Evolutionary conservation across 2,329 filamentous ascomycete genomes (phyloP), one percentile per base, ranked within the genome.

Genomic region (Scedosporium minutisporum): DNA sequence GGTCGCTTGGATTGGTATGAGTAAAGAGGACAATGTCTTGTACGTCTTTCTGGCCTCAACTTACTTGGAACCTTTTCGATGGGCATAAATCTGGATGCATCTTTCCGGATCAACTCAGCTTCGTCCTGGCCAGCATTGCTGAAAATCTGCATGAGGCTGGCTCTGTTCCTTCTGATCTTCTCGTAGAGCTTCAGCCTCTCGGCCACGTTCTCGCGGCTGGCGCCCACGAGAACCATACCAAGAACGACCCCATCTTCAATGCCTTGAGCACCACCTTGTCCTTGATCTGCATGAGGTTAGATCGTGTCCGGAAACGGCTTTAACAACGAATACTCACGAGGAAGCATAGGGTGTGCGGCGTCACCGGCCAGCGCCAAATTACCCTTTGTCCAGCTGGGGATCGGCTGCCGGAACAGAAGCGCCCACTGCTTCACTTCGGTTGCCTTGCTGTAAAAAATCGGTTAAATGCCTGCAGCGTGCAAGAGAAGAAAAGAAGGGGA

Each of bases 81-180:
- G 10, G 33, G 33, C 33, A 38, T 38, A 14, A 38, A 38, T 38
- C 33, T 38, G 6, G 33, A 38, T 38, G 33, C 33, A 4, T 38
- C 33, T 2, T 69, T 63, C 6, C 67, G 64, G 2, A 74, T 70
- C 21, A 69, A 66, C 33, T 68, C 63, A 0, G 68, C 57, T 57
- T 74, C 67, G 46, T 74, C 73, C 23, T 70, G 68, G 3, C 73
- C 75, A 0, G 73, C 71, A 57, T 76, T 75, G 51, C 71, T 74
- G 58, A 78, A 69, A 51, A 77, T 69, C 62, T 77, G 74, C n/a
- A 76, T 72, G 1, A 67, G 70, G 14, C 71, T 72, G 1, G 73
- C 70, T 10, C 73, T 64, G 57, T 68, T 68, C 18, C 68, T 64
- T 1, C 71, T 68, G 6, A 70, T 57, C 1, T 64, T 62, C 12